A percentile compares a stretch with the other conserved stretches of the same genome.
Evolutionary conservation across 2,329 filamentous ascomycete genomes (phyloP).

Genomic region (Talaromyces verruculosus): DNA sequence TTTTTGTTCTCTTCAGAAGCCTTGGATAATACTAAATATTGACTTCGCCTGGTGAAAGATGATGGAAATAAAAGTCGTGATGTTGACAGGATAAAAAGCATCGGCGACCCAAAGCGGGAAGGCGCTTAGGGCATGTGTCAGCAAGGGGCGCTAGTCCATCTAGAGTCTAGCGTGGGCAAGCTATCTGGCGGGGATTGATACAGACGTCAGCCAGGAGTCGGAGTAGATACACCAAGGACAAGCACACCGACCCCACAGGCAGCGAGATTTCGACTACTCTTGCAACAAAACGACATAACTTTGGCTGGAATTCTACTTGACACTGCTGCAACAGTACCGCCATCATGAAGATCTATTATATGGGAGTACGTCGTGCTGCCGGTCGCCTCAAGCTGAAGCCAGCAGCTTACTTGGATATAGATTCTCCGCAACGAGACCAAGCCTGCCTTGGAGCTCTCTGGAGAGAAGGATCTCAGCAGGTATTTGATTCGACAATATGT

Average conservation of each 20-base stretch:
- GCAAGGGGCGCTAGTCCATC: neutral
- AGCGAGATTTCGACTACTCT: constrained; percentile 3
- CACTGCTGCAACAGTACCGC: constrained; percentile 26
- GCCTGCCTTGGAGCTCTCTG: constrained; percentile 72
- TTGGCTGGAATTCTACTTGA: neutral
- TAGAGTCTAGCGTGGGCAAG: constrained; percentile 2
- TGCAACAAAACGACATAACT: neutral
- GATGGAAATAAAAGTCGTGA: neutral
- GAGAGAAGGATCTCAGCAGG: constrained; percentile 70
- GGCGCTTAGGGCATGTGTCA: constrained; percentile 18
- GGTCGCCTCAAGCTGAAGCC: neutral
- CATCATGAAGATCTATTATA: constrained; percentile 84
- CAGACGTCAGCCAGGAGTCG: constrained; percentile 19
- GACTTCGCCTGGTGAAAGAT: neutral
- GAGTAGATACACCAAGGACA: constrained; percentile 3
- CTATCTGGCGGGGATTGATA: constrained; percentile 7
- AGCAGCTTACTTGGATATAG: constrained; percentile 46
- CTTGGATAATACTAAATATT: no score
- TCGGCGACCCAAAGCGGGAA: constrained; percentile 18
- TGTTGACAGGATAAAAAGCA: neutral
- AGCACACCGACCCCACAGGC: neutral
- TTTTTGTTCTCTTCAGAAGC: no score
- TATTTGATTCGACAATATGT: neutral
- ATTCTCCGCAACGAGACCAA: constrained; percentile 77
- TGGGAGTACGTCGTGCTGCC: constrained; percentile 63